phyloP scores from a whole-genome alignment of 345 rosid genomes.

The Crucihimalaya himalaica region DNA sequence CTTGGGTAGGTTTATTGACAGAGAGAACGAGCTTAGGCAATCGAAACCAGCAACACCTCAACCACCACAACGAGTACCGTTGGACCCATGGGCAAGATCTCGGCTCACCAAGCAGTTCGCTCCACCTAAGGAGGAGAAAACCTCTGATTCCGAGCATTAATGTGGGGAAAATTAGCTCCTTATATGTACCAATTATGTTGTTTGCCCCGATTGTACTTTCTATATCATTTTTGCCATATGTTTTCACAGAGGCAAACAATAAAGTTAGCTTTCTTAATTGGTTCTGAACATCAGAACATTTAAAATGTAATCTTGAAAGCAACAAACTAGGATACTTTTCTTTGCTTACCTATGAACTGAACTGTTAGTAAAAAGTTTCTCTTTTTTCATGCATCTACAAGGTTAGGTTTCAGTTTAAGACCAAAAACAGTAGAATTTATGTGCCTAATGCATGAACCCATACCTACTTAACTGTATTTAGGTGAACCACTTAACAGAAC shows the following conservation, averaged over 20 bases:
- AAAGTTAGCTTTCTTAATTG: background rate
- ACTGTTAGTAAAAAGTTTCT: conserved; percentile 2
- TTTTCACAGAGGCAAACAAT: conserved; percentile 7
- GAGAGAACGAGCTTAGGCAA: conserved; percentile 89
- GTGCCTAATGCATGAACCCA: conserved; percentile 6
- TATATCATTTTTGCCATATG: background rate
- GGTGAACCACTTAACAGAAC: conserved; percentile 39
- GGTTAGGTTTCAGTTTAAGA: conserved; percentile 15
- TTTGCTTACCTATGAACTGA: background rate
- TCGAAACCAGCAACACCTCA: conserved; percentile 76
- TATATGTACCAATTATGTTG: background rate
- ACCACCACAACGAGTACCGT: conserved; percentile 57
- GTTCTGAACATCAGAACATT: background rate
- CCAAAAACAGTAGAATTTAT: conserved; percentile 12
- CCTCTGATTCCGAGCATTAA: conserved; percentile 50
- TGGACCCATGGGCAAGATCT: conserved; percentile 88
- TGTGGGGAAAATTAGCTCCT: background rate
- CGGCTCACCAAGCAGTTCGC: conserved; percentile 60
- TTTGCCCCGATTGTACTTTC: background rate
- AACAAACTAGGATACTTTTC: background rate
- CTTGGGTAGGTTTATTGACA: conserved; percentile 73
- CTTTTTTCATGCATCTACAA: conserved; percentile 19
- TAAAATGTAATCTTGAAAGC: conserved; percentile 3
- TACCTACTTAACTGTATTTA: conserved; percentile 7
- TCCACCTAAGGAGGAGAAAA: conserved; percentile 70